Evolutionary conservation across 352 stramenopile genomes (phyloP), one percentile per base, ranked within the genome.

Genomic region (Phytopythium delawarense): DNA sequence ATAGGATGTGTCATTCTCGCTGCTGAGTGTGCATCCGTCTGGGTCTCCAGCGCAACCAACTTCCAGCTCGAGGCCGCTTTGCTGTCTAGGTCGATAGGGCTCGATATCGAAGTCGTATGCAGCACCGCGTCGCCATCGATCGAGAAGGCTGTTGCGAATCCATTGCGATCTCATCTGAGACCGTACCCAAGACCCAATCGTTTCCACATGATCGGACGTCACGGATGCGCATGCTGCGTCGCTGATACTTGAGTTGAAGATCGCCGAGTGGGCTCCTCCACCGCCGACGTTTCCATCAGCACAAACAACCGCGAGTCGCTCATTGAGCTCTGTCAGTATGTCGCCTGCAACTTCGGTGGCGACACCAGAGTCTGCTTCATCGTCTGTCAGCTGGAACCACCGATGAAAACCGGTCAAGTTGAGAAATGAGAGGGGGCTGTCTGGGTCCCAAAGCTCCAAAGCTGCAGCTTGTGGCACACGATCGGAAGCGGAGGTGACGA

Each of bases 61-160:
- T 7, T 72, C 72, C 1, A 92, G 66, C 45, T 92, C 84, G 52
- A 74, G 70, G 8, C 81, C 84, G 20, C 39, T 58, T 55, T 92
- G 79, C 23, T 62, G 21, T 2, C 62, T 64, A 7, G 61, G 42
- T 28, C 81, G 81, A 65, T 92, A 92, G 0, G 80, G 84, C 46
- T 92, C 84, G 9, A 91, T 72, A 57, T 92, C 80, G 15, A 89
- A 45, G 1, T 57, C 39, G 11, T 68, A 57, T 2, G 72, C 69
- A 15, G 42, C 21, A 16, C 84, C 84, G 39, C 81, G 79, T 52
- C 81, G 76, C 84, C 84, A 92, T 45, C 88, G 74, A 70, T 91
- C 77, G 5, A 87, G 37, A 9, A 92, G n/a, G 0, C 71, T 57
- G 28, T 76, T 78, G 12, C 61, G 45, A 6, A 90, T 55, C 75